Evolutionary conservation across 2,329 filamentous ascomycete genomes (phyloP).

Genomic region (Cladosporium sp.): DNA sequence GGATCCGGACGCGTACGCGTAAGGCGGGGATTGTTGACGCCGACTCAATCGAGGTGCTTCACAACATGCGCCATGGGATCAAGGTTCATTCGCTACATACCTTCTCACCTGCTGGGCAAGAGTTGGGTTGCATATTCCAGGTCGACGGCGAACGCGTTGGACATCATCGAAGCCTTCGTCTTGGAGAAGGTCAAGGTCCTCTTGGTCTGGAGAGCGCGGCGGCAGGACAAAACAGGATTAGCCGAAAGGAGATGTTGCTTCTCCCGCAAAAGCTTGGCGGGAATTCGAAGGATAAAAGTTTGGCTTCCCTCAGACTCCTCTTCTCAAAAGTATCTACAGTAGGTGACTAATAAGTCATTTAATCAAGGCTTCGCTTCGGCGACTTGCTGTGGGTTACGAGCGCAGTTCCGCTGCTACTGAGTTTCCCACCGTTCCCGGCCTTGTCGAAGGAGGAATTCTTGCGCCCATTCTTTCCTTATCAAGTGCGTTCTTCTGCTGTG

Average conservation of each 20-base stretch:
- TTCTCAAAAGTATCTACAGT: constrained; percentile 5
- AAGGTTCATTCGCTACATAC: too few relatives aligned
- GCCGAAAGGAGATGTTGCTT: background rate
- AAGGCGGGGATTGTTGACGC: background rate
- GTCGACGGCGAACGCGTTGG: background rate
- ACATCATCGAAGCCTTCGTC: background rate
- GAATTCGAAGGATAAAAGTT: background rate
- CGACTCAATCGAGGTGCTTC: background rate
- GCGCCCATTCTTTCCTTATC: constrained; percentile 46
- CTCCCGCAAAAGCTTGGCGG: constrained; percentile 1
- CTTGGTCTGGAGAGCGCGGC: background rate
- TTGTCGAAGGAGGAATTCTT: constrained; percentile 36
- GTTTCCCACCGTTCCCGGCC: constrained; percentile 48
- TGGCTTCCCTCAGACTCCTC: background rate
- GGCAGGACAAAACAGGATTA: background rate
- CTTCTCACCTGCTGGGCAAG: too few relatives aligned
- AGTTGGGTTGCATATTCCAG: background rate
- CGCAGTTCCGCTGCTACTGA: constrained; percentile 36
- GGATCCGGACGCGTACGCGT: background rate
- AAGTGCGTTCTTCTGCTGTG: constrained; percentile 40
- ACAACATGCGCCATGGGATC: background rate
- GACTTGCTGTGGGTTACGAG: constrained; percentile 45
- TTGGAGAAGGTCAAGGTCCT: background rate
- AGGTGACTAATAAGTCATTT: constrained; percentile 2
- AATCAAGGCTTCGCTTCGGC: constrained; percentile 18